Percentiles rank a stretch among this genome's conserved stretches.
These are phyloP conservation scores for Globisporangium abappressorium DNA, from an alignment of 352 stramenopile species.

Conservation along the genomic window DNA sequence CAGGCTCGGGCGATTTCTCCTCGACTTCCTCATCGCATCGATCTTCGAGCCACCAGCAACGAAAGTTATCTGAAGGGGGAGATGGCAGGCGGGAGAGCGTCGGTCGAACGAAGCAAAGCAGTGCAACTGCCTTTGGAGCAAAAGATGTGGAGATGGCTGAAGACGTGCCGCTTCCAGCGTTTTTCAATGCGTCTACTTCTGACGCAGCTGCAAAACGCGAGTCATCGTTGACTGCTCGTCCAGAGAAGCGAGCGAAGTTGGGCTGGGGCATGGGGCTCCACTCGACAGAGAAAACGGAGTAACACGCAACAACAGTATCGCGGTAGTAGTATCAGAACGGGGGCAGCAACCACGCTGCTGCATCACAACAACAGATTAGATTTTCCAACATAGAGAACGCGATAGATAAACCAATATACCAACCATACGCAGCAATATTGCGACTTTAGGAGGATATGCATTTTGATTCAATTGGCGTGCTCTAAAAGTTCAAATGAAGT, in stretches of 20 bases:
- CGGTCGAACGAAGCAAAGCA: neutral
- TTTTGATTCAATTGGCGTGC: neutral
- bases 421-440: neutral
- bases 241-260: slow-evolving; percentile 58
- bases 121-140: neutral
- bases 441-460: neutral
- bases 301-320: neutral
- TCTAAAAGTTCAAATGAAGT: slow-evolving; percentile 1
- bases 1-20: slow-evolving; percentile 11
- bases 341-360: neutral
- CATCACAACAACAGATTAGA: neutral
- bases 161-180: slow-evolving; percentile 48
- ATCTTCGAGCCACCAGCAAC: slow-evolving; percentile 20
- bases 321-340: neutral
- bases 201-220: slow-evolving; percentile 6
- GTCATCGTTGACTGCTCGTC: neutral
- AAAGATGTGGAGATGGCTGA: slow-evolving; percentile 36
- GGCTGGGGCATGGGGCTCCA: slow-evolving; percentile 81
- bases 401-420: slow-evolving; percentile 1
- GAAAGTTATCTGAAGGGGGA: slow-evolving; percentile 22
- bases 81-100: neutral
- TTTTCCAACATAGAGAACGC: slow-evolving; percentile 7
- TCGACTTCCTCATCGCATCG: slow-evolving; percentile 18
- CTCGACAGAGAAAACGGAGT: slow-evolving; percentile 7
- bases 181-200: slow-evolving; percentile 30